These are phyloP conservation scores for Scheffersomyces amazonensis DNA, from an alignment of 805 yeast species.

Conservation along the genomic window DNA sequence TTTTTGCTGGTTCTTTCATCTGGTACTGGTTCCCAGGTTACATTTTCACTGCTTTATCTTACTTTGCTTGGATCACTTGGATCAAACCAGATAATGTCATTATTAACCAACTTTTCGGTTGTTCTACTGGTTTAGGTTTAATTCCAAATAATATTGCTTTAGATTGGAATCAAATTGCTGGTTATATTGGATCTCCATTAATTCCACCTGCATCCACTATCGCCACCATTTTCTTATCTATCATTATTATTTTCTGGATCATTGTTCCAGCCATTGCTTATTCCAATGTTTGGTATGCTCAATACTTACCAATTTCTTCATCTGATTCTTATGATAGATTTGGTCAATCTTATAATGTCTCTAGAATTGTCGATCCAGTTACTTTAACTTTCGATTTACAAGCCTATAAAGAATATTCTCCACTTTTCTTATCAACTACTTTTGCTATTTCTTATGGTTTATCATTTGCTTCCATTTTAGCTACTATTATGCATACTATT, in stretches of 20 bases:
- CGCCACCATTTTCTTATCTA: constrained; percentile 37
- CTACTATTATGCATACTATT: constrained; percentile 56
- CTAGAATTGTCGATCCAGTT: constrained; percentile 40
- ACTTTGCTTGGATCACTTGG: constrained; percentile 68
- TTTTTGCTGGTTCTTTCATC: constrained; percentile 36
- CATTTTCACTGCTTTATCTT: constrained; percentile 55
- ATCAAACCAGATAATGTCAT: constrained; percentile 56
- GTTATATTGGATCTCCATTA: constrained; percentile 59
- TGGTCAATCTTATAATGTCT: constrained; percentile 48
- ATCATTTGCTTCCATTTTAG: constrained; percentile 57
- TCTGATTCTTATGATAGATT: constrained; percentile 50
- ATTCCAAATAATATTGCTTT: constrained; percentile 63
- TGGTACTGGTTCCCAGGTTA: constrained; percentile 65
- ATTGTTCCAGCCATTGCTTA: constrained; percentile 56
- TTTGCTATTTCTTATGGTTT: constrained; percentile 59
- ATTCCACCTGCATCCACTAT: constrained; percentile 59
- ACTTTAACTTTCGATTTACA: constrained; percentile 41
- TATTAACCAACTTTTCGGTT: constrained; percentile 67
- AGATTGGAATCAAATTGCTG: constrained; percentile 65
- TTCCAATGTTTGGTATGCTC: constrained; percentile 57
- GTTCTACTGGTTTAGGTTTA: constrained; percentile 57
- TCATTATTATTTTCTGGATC: constrained; percentile 47
- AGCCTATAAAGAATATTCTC: constrained; percentile 58
- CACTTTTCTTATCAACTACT: constrained; percentile 58
- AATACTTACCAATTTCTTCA: constrained; percentile 52